Base-by-base conservation (phyloP, 2,329 filamentous ascomycete species). In the Remersonia thermophila region DNA sequence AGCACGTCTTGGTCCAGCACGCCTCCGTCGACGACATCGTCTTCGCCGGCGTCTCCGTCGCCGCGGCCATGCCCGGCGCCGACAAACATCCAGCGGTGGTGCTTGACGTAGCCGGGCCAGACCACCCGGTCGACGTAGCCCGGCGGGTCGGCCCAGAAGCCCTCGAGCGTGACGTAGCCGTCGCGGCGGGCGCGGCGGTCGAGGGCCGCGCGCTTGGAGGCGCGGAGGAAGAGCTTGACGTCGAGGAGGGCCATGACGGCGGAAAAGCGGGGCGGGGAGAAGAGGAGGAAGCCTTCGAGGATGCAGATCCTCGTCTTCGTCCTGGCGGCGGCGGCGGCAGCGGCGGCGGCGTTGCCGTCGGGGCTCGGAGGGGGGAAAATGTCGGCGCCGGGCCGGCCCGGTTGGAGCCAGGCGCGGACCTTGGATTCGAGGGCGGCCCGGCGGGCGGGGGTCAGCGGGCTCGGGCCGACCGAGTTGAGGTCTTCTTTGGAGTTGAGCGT, bases 41-140 rank as follows among this genome's bases (percentile, higher is more conserved):
- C 20, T 9, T 23, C 20, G 5, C 9, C 20, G 5, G 5, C 20
- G 5, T 23, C 20, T 9, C 9, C 20, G 5, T 23, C 20, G 5
- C 9, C 20, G 5, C 9, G 5, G 5, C 20, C 20, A 23, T 28
- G 25, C 11, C 27, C 27, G 13, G 5, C 11, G 12, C 27, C 25
- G 9, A 23, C 59, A 53, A 95, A 91, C 55, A 98, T 63, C 68
- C 83, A 93, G 15, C 65, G 64, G 60, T 96, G 87, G 49, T 85
- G 75, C 36, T 71, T 66, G 3, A 82, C 83, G 57, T 95, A 96
- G 50, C 93, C 89, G 3, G 89, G 89, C 91, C 91, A 98, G 4
- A 98, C 91, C 37, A 98, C 72, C 54, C 82, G 73, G 55, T 96
- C 87, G 27, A 96, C 86, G 55, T 96, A 98, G 0, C 84, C 87